Evolutionary conservation across 1,139 yeast species (phyloP).

Genomic region (Kodamaea suecica): DNA sequence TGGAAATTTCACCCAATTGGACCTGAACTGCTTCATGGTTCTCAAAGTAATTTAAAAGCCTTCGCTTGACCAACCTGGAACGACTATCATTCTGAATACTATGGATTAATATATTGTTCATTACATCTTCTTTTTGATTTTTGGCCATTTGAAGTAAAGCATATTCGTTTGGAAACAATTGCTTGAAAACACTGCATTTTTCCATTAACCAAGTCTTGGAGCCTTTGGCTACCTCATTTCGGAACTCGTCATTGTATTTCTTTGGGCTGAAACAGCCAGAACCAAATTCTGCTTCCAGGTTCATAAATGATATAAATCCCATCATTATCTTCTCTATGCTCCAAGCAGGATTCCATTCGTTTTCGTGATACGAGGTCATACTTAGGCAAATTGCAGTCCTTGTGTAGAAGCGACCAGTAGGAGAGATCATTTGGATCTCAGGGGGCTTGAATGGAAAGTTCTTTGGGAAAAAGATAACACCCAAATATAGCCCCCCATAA

Average conservation of each 20-base stretch:
- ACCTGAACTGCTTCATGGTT: constrained; percentile 2
- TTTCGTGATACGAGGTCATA: constrained; percentile 15
- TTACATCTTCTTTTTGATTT: constrained; percentile 2
- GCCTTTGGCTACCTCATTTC: constrained; percentile 7
- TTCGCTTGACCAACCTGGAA: constrained; percentile 3
- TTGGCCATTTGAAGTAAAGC: constrained; percentile 3
- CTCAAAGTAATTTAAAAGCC: constrained; percentile 4
- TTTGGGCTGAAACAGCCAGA: constrained; percentile 9
- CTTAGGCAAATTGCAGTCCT: constrained; percentile 14
- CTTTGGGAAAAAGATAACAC: constrained; percentile 15
- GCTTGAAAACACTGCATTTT: constrained; percentile 12
- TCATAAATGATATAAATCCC: constrained; percentile 18
- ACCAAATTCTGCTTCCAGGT: constrained; percentile 12
- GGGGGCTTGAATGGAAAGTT: constrained; percentile 17
- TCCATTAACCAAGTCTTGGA: constrained; percentile 15
- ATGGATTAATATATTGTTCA: constrained; percentile 3
- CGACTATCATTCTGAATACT: constrained; percentile 7
- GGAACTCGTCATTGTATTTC: constrained; percentile 2
- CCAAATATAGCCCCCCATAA: constrained; percentile 16
- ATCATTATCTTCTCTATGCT: constrained; percentile 15
- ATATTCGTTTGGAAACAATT: constrained; percentile 14
- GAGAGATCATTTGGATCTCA: constrained; percentile 19
- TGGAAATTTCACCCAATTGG: constrained; percentile 5
- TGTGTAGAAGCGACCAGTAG: constrained; percentile 14
- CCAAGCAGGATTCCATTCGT: constrained; percentile 18